phyloP scores from a whole-genome alignment of 1,139 yeast species.

The Scheffersomyces segobiensis region DNA sequence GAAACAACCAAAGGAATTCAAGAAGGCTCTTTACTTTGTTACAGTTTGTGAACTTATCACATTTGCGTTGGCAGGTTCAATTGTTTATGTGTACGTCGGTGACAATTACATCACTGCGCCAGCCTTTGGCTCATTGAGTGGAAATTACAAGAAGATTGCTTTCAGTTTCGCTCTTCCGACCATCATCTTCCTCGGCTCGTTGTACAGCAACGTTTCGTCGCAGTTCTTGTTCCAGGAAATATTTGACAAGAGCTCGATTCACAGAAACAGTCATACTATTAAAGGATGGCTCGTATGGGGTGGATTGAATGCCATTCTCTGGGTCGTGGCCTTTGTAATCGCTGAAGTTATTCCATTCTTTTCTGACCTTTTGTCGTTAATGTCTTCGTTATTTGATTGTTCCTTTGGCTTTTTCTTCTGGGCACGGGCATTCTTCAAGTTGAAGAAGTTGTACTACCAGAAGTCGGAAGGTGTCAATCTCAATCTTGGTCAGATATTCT shows the following conservation, averaged over 20 bases:
- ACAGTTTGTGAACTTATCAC: conserved; percentile 50
- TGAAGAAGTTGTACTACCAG: conserved; percentile 23
- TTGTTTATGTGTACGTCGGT: conserved; percentile 60
- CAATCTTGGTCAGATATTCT: conserved; percentile 17
- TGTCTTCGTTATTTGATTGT: conserved; percentile 65
- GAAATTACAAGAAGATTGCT: conserved; percentile 51
- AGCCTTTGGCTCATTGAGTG: conserved; percentile 54
- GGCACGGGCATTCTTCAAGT: conserved; percentile 60
- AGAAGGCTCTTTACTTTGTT: conserved; percentile 54
- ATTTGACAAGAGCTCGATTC: conserved; percentile 42
- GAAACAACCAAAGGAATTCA: conserved; percentile 58
- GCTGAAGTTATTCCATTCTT: conserved; percentile 68
- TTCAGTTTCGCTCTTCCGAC: conserved; percentile 66
- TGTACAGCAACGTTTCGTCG: conserved; percentile 56
- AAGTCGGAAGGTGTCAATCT: conserved; percentile 5
- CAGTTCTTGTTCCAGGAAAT: conserved; percentile 49
- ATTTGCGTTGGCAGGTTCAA: conserved; percentile 55
- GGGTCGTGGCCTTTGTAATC: conserved; percentile 57
- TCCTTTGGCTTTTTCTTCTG: conserved; percentile 68
- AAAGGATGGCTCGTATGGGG: conserved; percentile 57
- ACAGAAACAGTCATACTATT: conserved; percentile 48
- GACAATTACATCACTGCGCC: conserved; percentile 56
- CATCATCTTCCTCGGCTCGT: conserved; percentile 53
- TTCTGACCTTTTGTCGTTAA: conserved; percentile 55
- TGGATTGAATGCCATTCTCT: conserved; percentile 39